Percentiles rank a stretch among this genome's conserved stretches.
Conservation (phyloP, 305 asterid species). For the Solanum aculeatissimum region DNA sequence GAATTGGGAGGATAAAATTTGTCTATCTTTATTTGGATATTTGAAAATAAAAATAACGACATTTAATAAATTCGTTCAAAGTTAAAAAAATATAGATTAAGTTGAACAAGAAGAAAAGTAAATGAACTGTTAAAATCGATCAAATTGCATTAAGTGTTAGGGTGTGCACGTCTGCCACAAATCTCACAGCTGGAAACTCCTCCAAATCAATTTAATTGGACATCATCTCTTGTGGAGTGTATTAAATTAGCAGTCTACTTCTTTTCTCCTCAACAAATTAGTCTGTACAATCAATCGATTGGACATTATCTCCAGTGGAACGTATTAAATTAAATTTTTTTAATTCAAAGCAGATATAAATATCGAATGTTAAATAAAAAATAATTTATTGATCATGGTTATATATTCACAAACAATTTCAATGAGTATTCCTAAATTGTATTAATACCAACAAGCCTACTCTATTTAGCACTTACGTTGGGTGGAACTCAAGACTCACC, state of each 20-base stretch:
- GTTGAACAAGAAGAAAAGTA: neutral
- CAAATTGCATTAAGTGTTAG: neutral
- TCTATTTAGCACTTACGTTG: neutral
- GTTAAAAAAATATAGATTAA: neutral
- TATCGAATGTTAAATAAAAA: neutral
- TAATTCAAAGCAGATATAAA: too few relatives aligned
- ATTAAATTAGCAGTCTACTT: neutral
- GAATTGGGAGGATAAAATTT: neutral
- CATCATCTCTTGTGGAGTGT: neutral
- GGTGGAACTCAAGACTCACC: neutral
- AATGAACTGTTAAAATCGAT: too few relatives aligned
- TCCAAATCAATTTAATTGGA: neutral
- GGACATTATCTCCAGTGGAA: too few relatives aligned
- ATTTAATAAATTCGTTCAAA: neutral
- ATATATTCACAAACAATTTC: neutral
- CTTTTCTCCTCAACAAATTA: neutral
- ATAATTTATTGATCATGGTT: neutral
- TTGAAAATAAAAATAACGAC: neutral
- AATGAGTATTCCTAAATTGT: neutral
- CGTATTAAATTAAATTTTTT: too few relatives aligned
- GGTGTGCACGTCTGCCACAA: neutral
- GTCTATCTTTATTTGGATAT: neutral
- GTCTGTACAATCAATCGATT: too few relatives aligned
- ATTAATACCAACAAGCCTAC: neutral
- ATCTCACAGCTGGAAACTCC: neutral